Evolutionary conservation across 768 basidiomycete species (phyloP), one percentile per base, ranked within the genome.

Genomic region (Termitomyces sp.): DNA sequence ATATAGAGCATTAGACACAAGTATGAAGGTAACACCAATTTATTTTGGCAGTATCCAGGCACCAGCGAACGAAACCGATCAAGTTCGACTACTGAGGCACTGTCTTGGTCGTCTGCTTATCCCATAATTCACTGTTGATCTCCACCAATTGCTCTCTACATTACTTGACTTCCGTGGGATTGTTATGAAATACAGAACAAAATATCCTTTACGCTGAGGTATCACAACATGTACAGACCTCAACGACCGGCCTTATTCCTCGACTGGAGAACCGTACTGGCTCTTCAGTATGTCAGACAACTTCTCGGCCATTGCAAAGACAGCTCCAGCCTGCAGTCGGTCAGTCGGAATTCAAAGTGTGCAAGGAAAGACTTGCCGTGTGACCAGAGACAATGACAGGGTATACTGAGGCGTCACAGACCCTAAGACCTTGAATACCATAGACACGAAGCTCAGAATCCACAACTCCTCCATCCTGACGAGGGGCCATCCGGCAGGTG

Each of bases 401-500:
- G 62, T 77, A 79, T 6, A 77, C 68, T 37, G 77, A 78, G 19
- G 78, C 78, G 66, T 81, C 79, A 47, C 76, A 79, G 16, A 79
- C 73, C 39, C 77, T 67, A 57, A 81, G 59, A 0, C 75, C 74
- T 23, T 72, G 61, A 8, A 81, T 57, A 10, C 77, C 77, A 60
- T 74, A 71, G 17, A 78, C 76, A 54, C 66, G 66, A 56, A 77
- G 63, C 27, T 68, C 61, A 11, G 65, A 57, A 58, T 76, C 73
- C 17, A 76, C 73, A 3, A 77, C 74, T 8, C 77, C 77, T 19
- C 67, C 71, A 34, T 76, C 63, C 42, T 72, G 69, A 17, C 57
- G 53, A 7, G 76, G 74, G 3, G 73, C 75, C 79, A 81, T 80
- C 25, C 74, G 69, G 57, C 78, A 79, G 12, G 77, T 77, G 25